phyloP scores from a whole-genome alignment of 208 protist species.

The Kentomonas sorsogonicus region DNA sequence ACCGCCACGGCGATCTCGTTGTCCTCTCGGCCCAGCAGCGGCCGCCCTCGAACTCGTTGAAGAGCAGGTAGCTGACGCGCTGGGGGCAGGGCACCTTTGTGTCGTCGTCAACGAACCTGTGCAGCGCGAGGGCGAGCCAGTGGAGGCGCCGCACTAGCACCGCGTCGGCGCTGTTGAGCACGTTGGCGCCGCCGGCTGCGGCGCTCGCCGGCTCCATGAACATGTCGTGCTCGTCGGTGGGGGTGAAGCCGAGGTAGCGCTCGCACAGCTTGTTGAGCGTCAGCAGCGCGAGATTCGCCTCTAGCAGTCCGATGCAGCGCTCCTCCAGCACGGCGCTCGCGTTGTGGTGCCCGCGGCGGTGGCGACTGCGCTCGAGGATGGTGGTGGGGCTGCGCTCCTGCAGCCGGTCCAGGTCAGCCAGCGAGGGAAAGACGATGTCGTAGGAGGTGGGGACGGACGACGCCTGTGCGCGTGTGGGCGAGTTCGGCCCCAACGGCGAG shows the following conservation, averaged over 20 bases:
- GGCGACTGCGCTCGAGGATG: background rate
- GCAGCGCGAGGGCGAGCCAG: slow-evolving; percentile 40
- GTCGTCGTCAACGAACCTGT: slow-evolving; percentile 27
- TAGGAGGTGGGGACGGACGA: slow-evolving; percentile 8
- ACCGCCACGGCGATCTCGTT: slow-evolving; percentile 37
- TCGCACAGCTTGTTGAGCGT: slow-evolving; percentile 53
- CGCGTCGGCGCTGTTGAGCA: slow-evolving; percentile 39
- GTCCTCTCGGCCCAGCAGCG: slow-evolving; percentile 25
- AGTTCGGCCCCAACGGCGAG: too few species aligned
- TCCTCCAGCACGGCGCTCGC: slow-evolving; percentile 27
- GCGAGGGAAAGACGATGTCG: slow-evolving; percentile 29
- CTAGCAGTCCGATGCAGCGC: slow-evolving; percentile 20
- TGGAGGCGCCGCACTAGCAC: slow-evolving; percentile 34
- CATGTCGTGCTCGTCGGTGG: slow-evolving; percentile 15
- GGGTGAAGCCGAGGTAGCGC: slow-evolving; percentile 34
- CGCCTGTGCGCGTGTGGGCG: too few species aligned
- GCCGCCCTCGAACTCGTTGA: slow-evolving; percentile 11
- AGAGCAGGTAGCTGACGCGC: slow-evolving; percentile 46
- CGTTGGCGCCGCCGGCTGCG: too few species aligned
- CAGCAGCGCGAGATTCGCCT: slow-evolving; percentile 24
- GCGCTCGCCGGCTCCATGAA: slow-evolving; percentile 23
- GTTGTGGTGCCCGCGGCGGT: too few species aligned
- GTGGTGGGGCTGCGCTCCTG: background rate
- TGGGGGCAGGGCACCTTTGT: slow-evolving; percentile 34
- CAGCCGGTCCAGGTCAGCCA: slow-evolving; percentile 23